Evolutionary conservation across 352 stramenopile species (phyloP).

Genomic region (Phytophthora litchii): DNA sequence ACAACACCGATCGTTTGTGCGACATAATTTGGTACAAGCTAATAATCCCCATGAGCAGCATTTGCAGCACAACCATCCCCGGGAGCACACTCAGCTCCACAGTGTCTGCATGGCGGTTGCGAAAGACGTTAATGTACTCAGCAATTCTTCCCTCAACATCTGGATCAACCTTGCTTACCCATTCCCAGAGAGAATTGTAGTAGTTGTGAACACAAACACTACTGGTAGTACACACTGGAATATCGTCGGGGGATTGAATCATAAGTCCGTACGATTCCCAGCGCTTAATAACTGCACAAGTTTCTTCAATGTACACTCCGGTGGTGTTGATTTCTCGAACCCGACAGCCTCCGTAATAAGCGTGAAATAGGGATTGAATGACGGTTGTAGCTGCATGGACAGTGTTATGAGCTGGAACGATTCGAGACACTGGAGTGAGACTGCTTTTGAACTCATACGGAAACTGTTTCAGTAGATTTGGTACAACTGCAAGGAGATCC

Average conservation of each 20-base stretch:
- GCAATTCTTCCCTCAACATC: not conserved
- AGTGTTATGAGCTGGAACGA: conserved; percentile 18
- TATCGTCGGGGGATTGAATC: conserved; percentile 25
- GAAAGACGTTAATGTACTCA: conserved; percentile 19
- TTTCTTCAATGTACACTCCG: conserved; percentile 27
- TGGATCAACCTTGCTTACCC: conserved; percentile 12
- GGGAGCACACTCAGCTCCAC: conserved; percentile 21
- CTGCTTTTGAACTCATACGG: conserved; percentile 26
- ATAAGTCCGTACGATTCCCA: conserved; percentile 31
- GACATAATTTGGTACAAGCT: conserved; percentile 28
- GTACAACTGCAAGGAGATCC: conserved; percentile 23
- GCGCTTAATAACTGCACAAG: conserved; percentile 14
- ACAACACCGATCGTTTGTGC: conserved; percentile 24
- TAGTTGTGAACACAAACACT: conserved; percentile 32
- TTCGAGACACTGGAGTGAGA: conserved; percentile 12
- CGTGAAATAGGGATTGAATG: conserved; percentile 20
- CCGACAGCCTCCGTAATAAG: conserved; percentile 24
- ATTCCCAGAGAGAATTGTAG: conserved; percentile 39
- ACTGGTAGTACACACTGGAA: conserved; percentile 19
- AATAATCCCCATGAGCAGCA: conserved; percentile 28
- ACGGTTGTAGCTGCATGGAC: conserved; percentile 13
- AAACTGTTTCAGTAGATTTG: conserved; percentile 21
- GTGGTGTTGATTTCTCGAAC: conserved; percentile 28
- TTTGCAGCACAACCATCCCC: conserved; percentile 20
- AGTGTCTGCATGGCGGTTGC: conserved; percentile 16